Evolutionary conservation across 306 rosid genomes (phyloP).

Genomic region (Arachis stenosperma): DNA sequence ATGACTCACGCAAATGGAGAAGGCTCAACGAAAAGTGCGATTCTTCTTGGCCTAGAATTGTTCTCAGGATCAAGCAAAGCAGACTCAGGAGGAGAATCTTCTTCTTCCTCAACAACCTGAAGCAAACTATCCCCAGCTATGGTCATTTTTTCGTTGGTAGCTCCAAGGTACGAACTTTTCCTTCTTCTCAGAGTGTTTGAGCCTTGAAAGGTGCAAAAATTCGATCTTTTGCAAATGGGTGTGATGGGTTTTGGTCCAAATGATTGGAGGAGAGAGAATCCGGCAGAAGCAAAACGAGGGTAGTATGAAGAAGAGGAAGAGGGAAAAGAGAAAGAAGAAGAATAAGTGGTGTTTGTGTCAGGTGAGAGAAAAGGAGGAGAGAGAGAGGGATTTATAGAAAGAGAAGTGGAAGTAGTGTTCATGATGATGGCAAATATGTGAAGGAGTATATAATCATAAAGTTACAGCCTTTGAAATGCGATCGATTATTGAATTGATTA

Average conservation of each 20-base stretch:
- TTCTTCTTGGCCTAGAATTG: conserved; percentile 80
- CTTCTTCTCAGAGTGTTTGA: conserved; percentile 32
- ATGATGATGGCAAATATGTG: conserved; percentile 45
- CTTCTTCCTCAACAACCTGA: conserved; percentile 50
- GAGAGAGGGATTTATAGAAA: conserved; percentile 73
- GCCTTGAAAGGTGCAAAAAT: conserved; percentile 34
- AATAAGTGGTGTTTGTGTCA: conserved; percentile 10
- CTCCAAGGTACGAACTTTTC: conserved; percentile 45
- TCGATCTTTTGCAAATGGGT: conserved; percentile 39
- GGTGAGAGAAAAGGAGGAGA: conserved; percentile 56
- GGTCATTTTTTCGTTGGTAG: conserved; percentile 60
- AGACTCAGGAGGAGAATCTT: conserved; percentile 74
- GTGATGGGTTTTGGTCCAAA: conserved; percentile 48
- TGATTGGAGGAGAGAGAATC: conserved; percentile 37
- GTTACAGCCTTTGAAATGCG: conserved; percentile 12
- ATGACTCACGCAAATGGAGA: conserved; percentile 95
- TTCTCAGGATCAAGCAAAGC: conserved; percentile 60
- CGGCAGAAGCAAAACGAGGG: conserved; percentile 29
- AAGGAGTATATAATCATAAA: conserved; percentile 29
- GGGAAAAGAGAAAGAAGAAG: conserved; percentile 3
- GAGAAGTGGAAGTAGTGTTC: conserved; percentile 49
- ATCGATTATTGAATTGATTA: not conserved
- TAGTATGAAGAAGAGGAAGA: not conserved
- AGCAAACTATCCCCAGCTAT: conserved; percentile 52
- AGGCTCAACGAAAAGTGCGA: conserved; percentile 98